Base-by-base conservation (phyloP, 2,329 filamentous ascomycete species). In the Cordyceps tenuipes region DNA sequence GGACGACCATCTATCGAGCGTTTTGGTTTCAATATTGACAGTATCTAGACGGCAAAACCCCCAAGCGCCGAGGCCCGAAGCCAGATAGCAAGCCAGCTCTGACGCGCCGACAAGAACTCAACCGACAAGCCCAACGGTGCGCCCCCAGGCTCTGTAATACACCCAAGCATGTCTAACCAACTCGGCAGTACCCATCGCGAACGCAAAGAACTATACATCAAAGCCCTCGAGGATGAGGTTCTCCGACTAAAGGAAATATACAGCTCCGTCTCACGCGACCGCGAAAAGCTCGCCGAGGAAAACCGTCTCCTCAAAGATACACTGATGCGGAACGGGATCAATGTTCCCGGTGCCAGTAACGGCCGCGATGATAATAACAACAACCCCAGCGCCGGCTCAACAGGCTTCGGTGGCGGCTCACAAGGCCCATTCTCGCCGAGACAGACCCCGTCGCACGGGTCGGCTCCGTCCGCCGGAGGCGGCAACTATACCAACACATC, bases 201-300 rank as follows among this genome's bases (percentile, higher is more conserved):
- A 76, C 86, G 94, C 66, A 97, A 97, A 73, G 94, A 97, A 75
- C 82, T 91, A 67, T 97, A 97, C 72, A 95, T 97, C 77, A 95
- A 95, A 73, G 86, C 89, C 12, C 83, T 97, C 17, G 94, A 99
- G 73, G 87, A 93, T 69, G 91, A 97, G 74, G 89, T 97, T 5
- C 80, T 95, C 21, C 87, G 91, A 53, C 79, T 97, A 48, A 94
- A 95, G 71, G 91, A 97, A 70, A 82, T 88, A n/a, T 93, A 87
- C 69, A 86, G 85, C 68, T 85, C 82, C 55, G 82, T 87, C 19
- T 82, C 85, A 7, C 85, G 88, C 66, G 90, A 95, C 70, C 90
- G 91, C 68, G 85, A 92, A 57, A 81, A 83, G 56, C 77, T 92
- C 9, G 81, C 83, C 50, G 85, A 91, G 59, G 93, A 97, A 74